Percentiles rank a stretch among this genome's conserved stretches.
phyloP scores from a whole-genome alignment of 345 rosid genomes.

The Eucalyptus dawsonii region DNA sequence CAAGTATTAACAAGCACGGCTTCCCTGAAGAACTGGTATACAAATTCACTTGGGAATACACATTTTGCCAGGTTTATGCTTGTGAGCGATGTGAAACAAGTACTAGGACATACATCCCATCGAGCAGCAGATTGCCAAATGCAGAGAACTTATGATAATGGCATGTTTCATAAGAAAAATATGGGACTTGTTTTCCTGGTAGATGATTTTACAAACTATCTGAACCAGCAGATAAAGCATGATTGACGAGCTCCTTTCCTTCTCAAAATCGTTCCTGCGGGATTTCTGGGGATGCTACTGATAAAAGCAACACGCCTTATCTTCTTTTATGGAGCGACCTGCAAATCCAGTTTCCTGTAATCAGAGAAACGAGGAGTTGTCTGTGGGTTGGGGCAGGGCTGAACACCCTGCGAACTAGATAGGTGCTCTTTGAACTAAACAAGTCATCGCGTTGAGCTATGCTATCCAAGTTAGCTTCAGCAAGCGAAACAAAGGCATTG shows the following conservation, averaged over 20 bases:
- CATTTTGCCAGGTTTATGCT: neutral
- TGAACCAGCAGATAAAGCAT: slow-evolving; percentile 16
- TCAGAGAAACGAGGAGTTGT: neutral
- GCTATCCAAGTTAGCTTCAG: neutral
- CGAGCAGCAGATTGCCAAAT: neutral
- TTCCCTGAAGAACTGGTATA: neutral
- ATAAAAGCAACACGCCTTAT: slow-evolving; percentile 66
- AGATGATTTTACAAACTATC: slow-evolving; percentile 18
- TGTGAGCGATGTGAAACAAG: neutral
- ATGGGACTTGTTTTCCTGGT: neutral
- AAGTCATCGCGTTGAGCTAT: neutral
- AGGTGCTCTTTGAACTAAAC: neutral
- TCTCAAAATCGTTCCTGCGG: slow-evolving; percentile 71
- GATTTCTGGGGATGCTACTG: slow-evolving; percentile 47
- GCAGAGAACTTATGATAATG: neutral
- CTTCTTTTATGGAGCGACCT: slow-evolving; percentile 85
- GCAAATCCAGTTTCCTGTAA: neutral
- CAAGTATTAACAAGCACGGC: neutral
- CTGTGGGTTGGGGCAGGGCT: neutral
- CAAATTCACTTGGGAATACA: neutral
- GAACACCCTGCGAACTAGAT: neutral
- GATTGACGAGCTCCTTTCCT: slow-evolving; percentile 47
- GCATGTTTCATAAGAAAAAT: neutral
- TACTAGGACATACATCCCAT: neutral
- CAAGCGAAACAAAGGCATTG: neutral